These are phyloP conservation scores for Xylaria bambusicola DNA, from an alignment of 495 filamentous ascomycete species.

Conservation along the genomic window DNA sequence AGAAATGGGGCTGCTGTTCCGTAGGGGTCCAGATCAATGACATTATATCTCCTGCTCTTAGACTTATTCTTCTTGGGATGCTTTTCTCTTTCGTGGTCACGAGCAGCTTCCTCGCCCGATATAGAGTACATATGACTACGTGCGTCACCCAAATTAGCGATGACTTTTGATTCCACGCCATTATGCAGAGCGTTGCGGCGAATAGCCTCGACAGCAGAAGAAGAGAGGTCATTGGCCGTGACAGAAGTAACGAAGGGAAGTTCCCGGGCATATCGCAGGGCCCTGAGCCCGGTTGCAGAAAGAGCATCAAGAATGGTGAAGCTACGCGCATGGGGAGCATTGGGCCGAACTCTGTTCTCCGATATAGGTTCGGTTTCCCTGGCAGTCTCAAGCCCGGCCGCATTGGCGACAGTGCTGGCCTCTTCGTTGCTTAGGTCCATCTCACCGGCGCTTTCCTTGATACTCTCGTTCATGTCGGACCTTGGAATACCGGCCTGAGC, in stretches of 20 bases:
- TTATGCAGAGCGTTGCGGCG: conserved; percentile 83
- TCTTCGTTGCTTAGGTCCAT: not conserved
- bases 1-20: conserved; percentile 89
- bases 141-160: conserved; percentile 74
- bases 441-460: conserved; percentile 1
- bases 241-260: conserved; percentile 78
- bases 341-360: conserved; percentile 20
- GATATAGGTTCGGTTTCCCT: conserved; percentile 25
- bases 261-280: conserved; percentile 88
- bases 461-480: conserved; percentile 18
- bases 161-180: conserved; percentile 66
- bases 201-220: conserved; percentile 77
- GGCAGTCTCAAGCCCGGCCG: not conserved
- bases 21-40: conserved; percentile 96
- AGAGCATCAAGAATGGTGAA: conserved; percentile 93
- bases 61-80: conserved; percentile 26
- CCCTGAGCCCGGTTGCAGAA: conserved; percentile 90
- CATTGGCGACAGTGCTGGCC: conserved; percentile 3
- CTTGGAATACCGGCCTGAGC: conserved; percentile 11
- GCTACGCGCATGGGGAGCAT: conserved; percentile 23
- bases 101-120: conserved; percentile 41
- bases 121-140: conserved; percentile 84
- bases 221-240: conserved; percentile 86
- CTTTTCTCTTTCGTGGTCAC: conserved; percentile 30
- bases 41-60: conserved; percentile 66